phyloP scores from a whole-genome alignment of 768 basidiomycete species.

The Hydnomerulius pinastri region DNA sequence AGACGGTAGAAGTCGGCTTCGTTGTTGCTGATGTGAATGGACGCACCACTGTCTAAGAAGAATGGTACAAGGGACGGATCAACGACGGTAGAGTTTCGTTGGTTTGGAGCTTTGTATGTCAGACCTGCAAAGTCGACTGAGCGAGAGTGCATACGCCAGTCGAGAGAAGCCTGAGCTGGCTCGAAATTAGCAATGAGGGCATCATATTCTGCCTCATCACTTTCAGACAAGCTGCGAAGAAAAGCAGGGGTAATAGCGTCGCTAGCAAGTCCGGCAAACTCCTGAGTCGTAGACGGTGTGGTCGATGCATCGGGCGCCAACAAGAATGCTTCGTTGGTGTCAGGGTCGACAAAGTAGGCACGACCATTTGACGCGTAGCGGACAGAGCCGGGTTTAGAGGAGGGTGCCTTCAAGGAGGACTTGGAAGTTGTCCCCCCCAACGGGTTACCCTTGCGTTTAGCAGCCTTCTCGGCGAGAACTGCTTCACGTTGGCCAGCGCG shows the following conservation, averaged over 20 bases:
- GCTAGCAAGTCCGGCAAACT: neutral
- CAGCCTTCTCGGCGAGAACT: neutral
- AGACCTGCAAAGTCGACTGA: neutral
- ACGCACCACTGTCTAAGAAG: conserved; percentile 2
- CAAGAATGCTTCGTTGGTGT: neutral
- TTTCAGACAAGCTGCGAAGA: neutral
- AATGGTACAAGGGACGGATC: neutral
- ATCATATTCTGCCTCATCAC: neutral
- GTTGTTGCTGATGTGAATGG: conserved; percentile 13
- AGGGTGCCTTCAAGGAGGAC: too few relatives aligned
- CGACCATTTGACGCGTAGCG: neutral
- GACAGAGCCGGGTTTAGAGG: too few relatives aligned
- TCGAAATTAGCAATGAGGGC: neutral
- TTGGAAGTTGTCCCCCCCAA: neutral
- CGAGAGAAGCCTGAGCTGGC: neutral
- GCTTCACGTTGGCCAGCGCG: neutral
- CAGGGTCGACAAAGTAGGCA: neutral
- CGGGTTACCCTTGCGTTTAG: neutral
- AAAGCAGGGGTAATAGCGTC: neutral
- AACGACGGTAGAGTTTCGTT: neutral
- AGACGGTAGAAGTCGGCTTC: conserved; percentile 12
- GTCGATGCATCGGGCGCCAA: neutral
- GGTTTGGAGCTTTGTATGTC: neutral
- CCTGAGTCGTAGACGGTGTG: neutral
- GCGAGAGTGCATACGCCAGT: neutral